These are phyloP conservation scores for Alternaria hordeiaustralica DNA, from an alignment of 2,329 filamentous ascomycete species.

Conservation along the genomic window DNA sequence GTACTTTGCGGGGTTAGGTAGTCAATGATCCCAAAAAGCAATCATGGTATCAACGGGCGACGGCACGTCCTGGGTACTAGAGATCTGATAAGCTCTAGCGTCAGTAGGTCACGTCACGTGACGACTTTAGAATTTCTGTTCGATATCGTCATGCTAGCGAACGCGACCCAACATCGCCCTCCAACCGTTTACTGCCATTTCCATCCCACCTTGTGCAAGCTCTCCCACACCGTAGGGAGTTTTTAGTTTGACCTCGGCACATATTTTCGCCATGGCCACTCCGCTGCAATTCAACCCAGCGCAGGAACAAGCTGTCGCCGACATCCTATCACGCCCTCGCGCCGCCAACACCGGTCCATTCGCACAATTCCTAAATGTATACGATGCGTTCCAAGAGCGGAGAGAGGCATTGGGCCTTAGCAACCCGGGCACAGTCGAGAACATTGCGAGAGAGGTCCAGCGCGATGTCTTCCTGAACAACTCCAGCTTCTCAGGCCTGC, in stretches of 20 bases:
- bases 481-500: slow-evolving; percentile 94
- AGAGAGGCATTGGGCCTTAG: slow-evolving; percentile 85
- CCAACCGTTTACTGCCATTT: slow-evolving; percentile 19
- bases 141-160: slow-evolving; percentile 29
- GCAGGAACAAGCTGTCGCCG: slow-evolving; percentile 51
- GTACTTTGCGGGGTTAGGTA: slow-evolving; percentile 10
- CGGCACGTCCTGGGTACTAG: slow-evolving; percentile 1
- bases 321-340: slow-evolving; percentile 66
- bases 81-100: slow-evolving; percentile 15
- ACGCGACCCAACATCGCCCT: slow-evolving; percentile 23
- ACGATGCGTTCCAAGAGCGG: slow-evolving; percentile 81
- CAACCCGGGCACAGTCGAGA: slow-evolving; percentile 93
- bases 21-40: slow-evolving; percentile 20
- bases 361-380: slow-evolving; percentile 74
- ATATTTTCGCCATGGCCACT: slow-evolving; percentile 30
- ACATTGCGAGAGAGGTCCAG: slow-evolving; percentile 87
- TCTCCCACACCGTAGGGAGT: slow-evolving; percentile 10
- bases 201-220: slow-evolving; percentile 25
- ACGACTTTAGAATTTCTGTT: slow-evolving; percentile 38
- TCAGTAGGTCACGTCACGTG: slow-evolving; percentile 33
- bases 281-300: slow-evolving; percentile 43
- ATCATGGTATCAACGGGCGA: slow-evolving; percentile 7
- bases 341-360: slow-evolving; percentile 72
- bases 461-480: slow-evolving; percentile 96
- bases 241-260: slow-evolving; percentile 1